Conservation (phyloP, 1,284 basidiomycete genomes). For the Pisolithus thermaeus region DNA sequence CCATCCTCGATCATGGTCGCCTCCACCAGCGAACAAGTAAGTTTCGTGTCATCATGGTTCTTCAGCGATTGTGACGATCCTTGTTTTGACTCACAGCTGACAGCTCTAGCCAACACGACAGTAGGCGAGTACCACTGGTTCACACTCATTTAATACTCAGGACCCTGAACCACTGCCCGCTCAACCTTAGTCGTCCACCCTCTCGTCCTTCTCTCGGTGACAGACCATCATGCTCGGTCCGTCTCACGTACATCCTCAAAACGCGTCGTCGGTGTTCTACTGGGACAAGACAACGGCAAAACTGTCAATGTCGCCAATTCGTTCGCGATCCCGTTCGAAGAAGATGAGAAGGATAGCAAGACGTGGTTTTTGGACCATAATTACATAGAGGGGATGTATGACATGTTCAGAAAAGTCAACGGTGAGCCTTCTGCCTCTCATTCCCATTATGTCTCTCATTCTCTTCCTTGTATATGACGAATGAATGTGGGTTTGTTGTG, state of each 20-base stretch:
- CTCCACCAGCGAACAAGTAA: constrained; percentile 66
- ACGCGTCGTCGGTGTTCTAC: constrained; percentile 88
- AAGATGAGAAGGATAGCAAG: constrained; percentile 95
- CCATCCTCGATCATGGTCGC: constrained; percentile 50
- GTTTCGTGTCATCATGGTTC: constrained; percentile 3
- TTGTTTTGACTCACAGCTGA: constrained; percentile 37
- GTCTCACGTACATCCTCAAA: constrained; percentile 78
- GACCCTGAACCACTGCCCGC: not conserved
- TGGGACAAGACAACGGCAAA: constrained; percentile 92
- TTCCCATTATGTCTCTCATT: not conserved
- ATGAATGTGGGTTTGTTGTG: not conserved
- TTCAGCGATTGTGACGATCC: constrained; percentile 2
- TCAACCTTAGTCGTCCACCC: constrained; percentile 73
- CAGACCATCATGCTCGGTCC: constrained; percentile 88
- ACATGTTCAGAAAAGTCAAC: constrained; percentile 99
- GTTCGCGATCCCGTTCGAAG: constrained; percentile 95
- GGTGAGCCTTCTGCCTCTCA: constrained; percentile 49
- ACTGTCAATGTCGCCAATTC: constrained; percentile 96
- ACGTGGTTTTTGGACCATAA: constrained; percentile 99
- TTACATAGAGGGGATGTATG: constrained; percentile 97
- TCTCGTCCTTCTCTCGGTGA: constrained; percentile 84
- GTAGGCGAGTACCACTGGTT: constrained; percentile 46
- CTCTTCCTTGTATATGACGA: too few species aligned
- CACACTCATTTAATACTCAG: not conserved
- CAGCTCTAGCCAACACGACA: constrained; percentile 60